Evolutionary conservation across 2,329 filamentous ascomycete genomes (phyloP).

Genomic region (Talaromyces sp.): DNA sequence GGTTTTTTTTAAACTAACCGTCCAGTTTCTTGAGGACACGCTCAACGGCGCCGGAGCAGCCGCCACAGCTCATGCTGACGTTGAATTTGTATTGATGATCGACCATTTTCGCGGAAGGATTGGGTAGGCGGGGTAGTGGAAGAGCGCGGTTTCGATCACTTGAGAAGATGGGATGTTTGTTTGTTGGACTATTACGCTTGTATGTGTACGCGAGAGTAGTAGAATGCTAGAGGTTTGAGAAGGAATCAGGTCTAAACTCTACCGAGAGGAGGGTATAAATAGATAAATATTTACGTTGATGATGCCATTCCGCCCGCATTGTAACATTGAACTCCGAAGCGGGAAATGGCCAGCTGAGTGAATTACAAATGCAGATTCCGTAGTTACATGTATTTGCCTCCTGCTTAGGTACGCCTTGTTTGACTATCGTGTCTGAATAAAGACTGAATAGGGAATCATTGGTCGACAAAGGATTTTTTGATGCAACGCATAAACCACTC

Average conservation of each 20-base stretch:
- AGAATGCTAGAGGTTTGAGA: not conserved
- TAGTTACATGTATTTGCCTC: not conserved
- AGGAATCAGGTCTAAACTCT: no score
- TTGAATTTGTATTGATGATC: conserved; percentile 94
- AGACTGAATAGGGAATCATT: not conserved
- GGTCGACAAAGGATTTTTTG: not conserved
- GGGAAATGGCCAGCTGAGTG: not conserved
- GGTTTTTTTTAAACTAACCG: conserved; percentile 58
- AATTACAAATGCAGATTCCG: not conserved
- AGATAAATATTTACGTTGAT: conserved; percentile 1
- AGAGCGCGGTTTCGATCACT: not conserved
- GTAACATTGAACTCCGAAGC: not conserved
- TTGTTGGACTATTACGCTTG: not conserved
- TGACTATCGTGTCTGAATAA: not conserved
- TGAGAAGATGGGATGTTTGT: not conserved
- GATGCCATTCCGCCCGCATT: conserved; percentile 4
- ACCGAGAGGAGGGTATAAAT: no score
- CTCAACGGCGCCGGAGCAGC: conserved; percentile 92
- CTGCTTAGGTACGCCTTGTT: not conserved
- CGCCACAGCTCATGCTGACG: conserved; percentile 88
- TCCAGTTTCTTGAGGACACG: conserved; percentile 88
- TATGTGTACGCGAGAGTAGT: not conserved
- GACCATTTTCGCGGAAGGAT: conserved; percentile 50
- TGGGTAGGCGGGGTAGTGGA: not conserved
- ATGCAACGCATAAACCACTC: conserved; percentile 6